Base-by-base conservation (phyloP, 495 filamentous ascomycete genomes). In the Penicillium angulare region DNA sequence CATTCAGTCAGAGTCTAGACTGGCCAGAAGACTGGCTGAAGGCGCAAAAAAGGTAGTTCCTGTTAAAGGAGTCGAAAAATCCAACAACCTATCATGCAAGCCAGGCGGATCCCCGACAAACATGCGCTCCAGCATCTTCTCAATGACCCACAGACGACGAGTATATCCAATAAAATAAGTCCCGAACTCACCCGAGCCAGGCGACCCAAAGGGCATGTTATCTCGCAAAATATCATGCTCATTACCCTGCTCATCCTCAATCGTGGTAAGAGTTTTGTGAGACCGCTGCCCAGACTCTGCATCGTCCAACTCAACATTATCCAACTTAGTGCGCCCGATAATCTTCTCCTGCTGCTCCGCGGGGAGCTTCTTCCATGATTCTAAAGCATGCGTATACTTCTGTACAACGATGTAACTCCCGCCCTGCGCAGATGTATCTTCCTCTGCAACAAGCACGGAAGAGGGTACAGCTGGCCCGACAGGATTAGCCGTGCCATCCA, bases 111-210 rank as follows among this genome's bases (percentile, higher is more conserved):
- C 46, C 1, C 80, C 80, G 29, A 80, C 49, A 59, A 81, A 82
- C 78, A 83, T 83, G 5, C 75, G 66, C 55, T 81, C 68, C 50
- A 82, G 49, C 79, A 83, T 83, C 55, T 68, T 67, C 62, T 83
- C 80, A 52, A 81, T 75, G 2, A 83, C 79, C 78, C 79, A 83
- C 4, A 83, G 48, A 3, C 67, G 61, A 2, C 72, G 59, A 10
- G 79, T 78, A 52, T 83, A 83, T 5, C 78, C 80, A 50, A 82
- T 82, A 40, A 83, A 82, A 56, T 82, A 83, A 2, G 79, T 83
- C 13, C 80, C 80, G 47, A 80, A 82, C 60, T 82, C 68, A 1
- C 68, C 73, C 0, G 69, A 62, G 1, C 75, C 76, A 0, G 78
- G 79, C 3, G 73, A 75, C 0, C 80, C 80, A 56, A 82, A 83